Conservation (phyloP, 768 basidiomycete genomes). For the Daedaleopsis sinensis region DNA sequence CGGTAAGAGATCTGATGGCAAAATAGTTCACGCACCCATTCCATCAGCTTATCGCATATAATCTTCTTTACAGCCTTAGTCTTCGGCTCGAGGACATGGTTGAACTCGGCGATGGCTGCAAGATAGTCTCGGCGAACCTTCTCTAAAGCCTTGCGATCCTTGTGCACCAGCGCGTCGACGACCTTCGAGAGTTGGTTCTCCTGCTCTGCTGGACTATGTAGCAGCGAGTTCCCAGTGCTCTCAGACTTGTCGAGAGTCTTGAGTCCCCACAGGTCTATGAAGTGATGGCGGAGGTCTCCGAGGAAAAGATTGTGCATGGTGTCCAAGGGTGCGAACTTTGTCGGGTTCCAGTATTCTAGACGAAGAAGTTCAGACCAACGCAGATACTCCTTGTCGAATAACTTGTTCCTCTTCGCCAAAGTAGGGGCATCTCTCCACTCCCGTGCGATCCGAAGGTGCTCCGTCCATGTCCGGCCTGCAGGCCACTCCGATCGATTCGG, state of each 20-base stretch:
- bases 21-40: no score
- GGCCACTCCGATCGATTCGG: slow-evolving; percentile 32
- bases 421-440: slow-evolving; percentile 29
- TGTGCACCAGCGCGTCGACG: no score
- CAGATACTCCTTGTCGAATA: slow-evolving; percentile 14
- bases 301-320: slow-evolving; percentile 46
- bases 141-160: no score
- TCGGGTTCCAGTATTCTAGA: slow-evolving; percentile 44
- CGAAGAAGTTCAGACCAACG: slow-evolving; percentile 34
- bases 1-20: no score
- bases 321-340: slow-evolving; percentile 36
- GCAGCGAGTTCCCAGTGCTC: neutral
- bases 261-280: slow-evolving; percentile 18
- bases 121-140: neutral
- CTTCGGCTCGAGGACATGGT: no score
- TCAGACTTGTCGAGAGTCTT: neutral
- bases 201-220: neutral
- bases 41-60: neutral
- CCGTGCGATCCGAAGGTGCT: slow-evolving; percentile 25
- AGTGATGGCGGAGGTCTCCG: slow-evolving; percentile 37
- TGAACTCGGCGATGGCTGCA: neutral
- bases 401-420: neutral
- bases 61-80: no score
- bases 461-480: slow-evolving; percentile 1
- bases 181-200: neutral